These are phyloP conservation scores for Mycena rosella DNA, from an alignment of 768 basidiomycete species.

Conservation along the genomic window DNA sequence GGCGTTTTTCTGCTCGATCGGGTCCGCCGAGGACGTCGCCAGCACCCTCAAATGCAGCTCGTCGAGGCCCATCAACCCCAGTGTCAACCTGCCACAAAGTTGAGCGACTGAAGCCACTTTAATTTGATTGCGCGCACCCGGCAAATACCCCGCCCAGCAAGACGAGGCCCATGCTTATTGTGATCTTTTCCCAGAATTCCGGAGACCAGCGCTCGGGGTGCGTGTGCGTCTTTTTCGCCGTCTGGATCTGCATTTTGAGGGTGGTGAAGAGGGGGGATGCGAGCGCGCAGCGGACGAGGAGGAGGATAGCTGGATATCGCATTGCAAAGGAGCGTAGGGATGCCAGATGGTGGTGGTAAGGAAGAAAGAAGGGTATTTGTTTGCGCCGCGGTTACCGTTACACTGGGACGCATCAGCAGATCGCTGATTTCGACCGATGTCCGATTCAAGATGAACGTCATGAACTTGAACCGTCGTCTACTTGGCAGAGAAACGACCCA, in stretches of 20 bases:
- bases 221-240: constrained; percentile 15
- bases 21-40: constrained; percentile 81
- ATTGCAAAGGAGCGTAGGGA: neutral
- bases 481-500: too few species aligned
- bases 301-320: constrained; percentile 3
- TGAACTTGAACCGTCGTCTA: too few species aligned
- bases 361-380: too few species aligned
- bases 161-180: constrained; percentile 77
- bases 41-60: constrained; percentile 92
- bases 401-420: too few species aligned
- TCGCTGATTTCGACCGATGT: too few species aligned
- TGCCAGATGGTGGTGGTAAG: neutral
- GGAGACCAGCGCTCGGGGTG: constrained; percentile 30
- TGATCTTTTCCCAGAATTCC: constrained; percentile 79
- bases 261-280: constrained; percentile 14
- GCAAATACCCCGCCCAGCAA: constrained; percentile 93
- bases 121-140: too few species aligned
- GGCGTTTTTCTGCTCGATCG: constrained; percentile 75
- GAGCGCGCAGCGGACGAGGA: constrained; percentile 5
- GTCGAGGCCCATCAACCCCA: constrained; percentile 95
- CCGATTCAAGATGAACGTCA: too few species aligned
- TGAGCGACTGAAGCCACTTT: neutral
- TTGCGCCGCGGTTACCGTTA: too few species aligned
- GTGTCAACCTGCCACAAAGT: constrained; percentile 73
- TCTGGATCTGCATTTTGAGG: constrained; percentile 11